A percentile compares a stretch with the other conserved stretches of the same genome.
These are phyloP conservation scores for Panaeolus papilionaceus DNA, from an alignment of 768 basidiomycete species.

Conservation along the genomic window DNA sequence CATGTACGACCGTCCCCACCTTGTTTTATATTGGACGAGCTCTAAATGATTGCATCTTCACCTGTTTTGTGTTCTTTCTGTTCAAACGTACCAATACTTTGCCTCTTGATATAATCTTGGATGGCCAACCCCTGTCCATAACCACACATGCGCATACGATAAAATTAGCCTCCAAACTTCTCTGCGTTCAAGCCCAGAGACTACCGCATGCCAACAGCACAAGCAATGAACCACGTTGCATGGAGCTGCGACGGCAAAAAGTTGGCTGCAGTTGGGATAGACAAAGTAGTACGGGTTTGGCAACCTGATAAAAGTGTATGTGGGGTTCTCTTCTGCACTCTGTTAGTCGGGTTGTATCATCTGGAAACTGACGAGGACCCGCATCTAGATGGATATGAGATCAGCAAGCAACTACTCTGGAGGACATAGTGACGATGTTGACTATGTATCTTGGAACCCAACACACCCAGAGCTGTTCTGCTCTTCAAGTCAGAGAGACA, in stretches of 20 bases:
- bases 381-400: constrained; percentile 69
- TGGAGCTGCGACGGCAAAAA: constrained; percentile 89
- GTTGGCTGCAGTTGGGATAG: constrained; percentile 81
- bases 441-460: constrained; percentile 85
- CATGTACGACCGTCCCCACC: constrained; percentile 59
- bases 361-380: neutral
- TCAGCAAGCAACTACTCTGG: constrained; percentile 70
- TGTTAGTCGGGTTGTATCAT: neutral
- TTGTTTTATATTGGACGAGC: constrained; percentile 12
- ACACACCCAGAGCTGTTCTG: constrained; percentile 85
- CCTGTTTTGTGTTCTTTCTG: neutral
- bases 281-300: constrained; percentile 82
- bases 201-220: constrained; percentile 66
- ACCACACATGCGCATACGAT: neutral
- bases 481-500: constrained; percentile 78
- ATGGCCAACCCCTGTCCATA: neutral
- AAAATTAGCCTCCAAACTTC: constrained; percentile 71
- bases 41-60: constrained; percentile 13
- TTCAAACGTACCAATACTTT: neutral
- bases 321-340: constrained; percentile 17
- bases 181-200: constrained; percentile 83
- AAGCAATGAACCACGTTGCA: constrained; percentile 76
- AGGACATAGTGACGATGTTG: constrained; percentile 80
- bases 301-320: constrained; percentile 78
- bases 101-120: neutral